A percentile compares a stretch with the other conserved stretches of the same genome.
Evolutionary conservation across 2,329 filamentous ascomycete species (phyloP).

Genomic region (Talaromyces funiculosus): DNA sequence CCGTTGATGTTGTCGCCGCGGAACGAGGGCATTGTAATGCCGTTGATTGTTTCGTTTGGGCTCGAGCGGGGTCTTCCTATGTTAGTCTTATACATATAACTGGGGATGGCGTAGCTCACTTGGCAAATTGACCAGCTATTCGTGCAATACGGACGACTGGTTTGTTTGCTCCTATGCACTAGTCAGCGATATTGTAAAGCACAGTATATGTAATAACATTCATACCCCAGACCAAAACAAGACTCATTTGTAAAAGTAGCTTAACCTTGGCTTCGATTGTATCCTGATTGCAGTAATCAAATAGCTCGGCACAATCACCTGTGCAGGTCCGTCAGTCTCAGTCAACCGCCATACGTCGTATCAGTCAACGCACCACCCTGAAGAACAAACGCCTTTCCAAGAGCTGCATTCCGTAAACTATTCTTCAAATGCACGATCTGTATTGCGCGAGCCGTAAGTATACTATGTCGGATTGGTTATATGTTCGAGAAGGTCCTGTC

Average conservation of each 20-base stretch:
- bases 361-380: constrained; percentile 62
- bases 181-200: background rate
- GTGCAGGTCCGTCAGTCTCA: background rate
- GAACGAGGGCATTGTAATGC: constrained; percentile 79
- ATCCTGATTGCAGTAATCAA: constrained; percentile 86
- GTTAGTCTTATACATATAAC: background rate
- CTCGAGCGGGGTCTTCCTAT: constrained; percentile 65
- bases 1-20: constrained; percentile 94
- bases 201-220: constrained; percentile 30
- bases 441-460: background rate
- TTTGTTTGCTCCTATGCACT: constrained; percentile 51
- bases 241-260: constrained; percentile 90
- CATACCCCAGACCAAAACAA: constrained; percentile 81
- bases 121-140: constrained; percentile 97
- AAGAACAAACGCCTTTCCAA: constrained; percentile 85
- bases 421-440: constrained; percentile 70
- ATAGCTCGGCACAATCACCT: constrained; percentile 88
- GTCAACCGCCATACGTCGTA: background rate
- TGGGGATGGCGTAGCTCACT: constrained; percentile 37
- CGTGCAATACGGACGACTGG: constrained; percentile 89
- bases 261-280: constrained; percentile 97
- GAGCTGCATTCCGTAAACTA: constrained; percentile 75
- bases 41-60: constrained; percentile 75
- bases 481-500: background rate
- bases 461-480: background rate